These are phyloP conservation scores for Wickerhamiella hasegawae DNA, from an alignment of 805 yeast genomes.

Conservation along the genomic window DNA sequence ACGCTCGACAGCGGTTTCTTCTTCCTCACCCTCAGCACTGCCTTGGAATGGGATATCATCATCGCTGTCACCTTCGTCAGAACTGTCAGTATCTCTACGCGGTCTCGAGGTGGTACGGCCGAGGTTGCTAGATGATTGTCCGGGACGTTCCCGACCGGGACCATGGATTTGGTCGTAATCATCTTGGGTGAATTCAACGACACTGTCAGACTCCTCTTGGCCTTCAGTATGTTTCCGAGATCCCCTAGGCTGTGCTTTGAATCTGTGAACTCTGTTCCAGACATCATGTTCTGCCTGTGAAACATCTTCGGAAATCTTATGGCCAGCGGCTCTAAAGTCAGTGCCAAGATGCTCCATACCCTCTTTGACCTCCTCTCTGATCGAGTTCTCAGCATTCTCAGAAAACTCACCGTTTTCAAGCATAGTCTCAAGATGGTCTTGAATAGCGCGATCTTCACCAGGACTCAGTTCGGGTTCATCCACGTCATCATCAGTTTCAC, in stretches of 20 bases:
- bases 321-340: no score
- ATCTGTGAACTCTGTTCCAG: slow-evolving; percentile 1
- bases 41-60: slow-evolving; percentile 15
- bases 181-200: slow-evolving; percentile 8
- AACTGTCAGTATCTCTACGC: no score
- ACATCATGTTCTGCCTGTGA: no score
- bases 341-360: no score
- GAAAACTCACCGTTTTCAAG: slow-evolving; percentile 8
- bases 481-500: slow-evolving; percentile 8
- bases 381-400: no score
- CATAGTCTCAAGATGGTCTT: slow-evolving; percentile 8
- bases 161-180: slow-evolving; percentile 1
- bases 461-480: slow-evolving; percentile 9
- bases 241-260: no score
- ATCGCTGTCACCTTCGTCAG: slow-evolving; percentile 7
- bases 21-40: slow-evolving; percentile 19
- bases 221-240: no score
- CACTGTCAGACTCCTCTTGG: no score
- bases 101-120: neutral
- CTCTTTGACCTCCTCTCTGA: no score
- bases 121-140: neutral
- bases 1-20: slow-evolving; percentile 53
- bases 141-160: neutral
- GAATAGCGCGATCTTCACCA: slow-evolving; percentile 14
- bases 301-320: no score